Evolutionary conservation across 768 basidiomycete genomes (phyloP), one percentile per base, ranked within the genome.

Genomic region (Cubamyces lactineus): DNA sequence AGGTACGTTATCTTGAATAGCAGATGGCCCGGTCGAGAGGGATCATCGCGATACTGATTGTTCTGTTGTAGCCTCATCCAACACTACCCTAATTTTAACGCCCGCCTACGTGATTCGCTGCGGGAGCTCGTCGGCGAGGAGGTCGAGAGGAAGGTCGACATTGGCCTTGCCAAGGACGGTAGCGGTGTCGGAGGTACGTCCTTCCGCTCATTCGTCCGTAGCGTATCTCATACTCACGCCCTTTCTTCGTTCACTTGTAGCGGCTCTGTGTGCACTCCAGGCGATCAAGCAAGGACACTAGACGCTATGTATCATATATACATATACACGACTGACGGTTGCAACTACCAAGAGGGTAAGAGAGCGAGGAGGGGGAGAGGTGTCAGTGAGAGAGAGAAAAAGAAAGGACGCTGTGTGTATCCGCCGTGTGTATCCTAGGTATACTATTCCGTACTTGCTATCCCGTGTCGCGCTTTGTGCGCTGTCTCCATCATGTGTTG

Each of bases 141-240:
- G 34, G 86, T 91, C 7, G 94, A 96, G 78, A 80, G 85, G 69
- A 79, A 86, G 30, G 86, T 97, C 0, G 82, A 88, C 51, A 91
- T 98, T 68, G 96, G 94, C 40, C 73, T 98, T 72, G 97, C 97
- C 4, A 98, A 97, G 75, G 97, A 99, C 68, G 97, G 97, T 13
- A 96, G 93, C 70, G 97, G 96, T 40, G 94, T 95, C 43, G 97
- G 97, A 71, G 96, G 96, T 97, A 74, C 77, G 90, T 74, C 21
- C 39, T 51, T 40, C n/a, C 13, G 1, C 34, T 5, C 34, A 8
- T 26, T 38, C 17, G 8, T 21, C 7, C 9, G 23, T 34, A 54
- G 59, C 34, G 42, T 47, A 19, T 28, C 16, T 17, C 49, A 47
- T 63, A 42, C 21, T 57, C 61, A 48, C 48, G 66, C 6, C 19